Conservation (phyloP, 2,329 filamentous ascomycete genomes). For the Penicillium crustosum region DNA sequence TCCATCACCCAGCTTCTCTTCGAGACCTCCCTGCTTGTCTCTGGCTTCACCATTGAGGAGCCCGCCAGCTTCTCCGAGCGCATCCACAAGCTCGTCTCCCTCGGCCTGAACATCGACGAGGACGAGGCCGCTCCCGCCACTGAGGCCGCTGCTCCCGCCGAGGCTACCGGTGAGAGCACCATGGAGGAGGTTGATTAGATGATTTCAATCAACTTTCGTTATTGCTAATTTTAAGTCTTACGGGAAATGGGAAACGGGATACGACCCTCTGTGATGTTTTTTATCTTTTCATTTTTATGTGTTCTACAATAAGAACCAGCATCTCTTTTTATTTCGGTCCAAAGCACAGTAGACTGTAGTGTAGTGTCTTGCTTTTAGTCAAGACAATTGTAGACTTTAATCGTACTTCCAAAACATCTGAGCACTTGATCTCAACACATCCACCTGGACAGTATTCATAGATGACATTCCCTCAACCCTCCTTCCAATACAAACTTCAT, state of each 20-base stretch:
- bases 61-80: slow-evolving; percentile 96
- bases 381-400: not conserved
- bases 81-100: slow-evolving; percentile 98
- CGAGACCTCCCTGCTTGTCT: slow-evolving; percentile 97
- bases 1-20: slow-evolving; percentile 97
- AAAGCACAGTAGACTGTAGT: not conserved
- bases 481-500: no score
- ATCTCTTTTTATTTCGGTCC: not conserved
- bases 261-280: slow-evolving; percentile 29
- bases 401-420: not conserved
- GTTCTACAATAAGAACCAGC: slow-evolving; percentile 8
- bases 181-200: slow-evolving; percentile 99
- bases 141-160: slow-evolving; percentile 61
- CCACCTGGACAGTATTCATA: no score
- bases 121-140: slow-evolving; percentile 65
- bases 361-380: not conserved
- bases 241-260: slow-evolving; percentile 32
- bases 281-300: slow-evolving; percentile 11
- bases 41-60: slow-evolving; percentile 99
- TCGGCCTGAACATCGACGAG: slow-evolving; percentile 97
- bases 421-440: not conserved
- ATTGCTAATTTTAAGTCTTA: slow-evolving; percentile 26
- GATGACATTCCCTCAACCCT: no score
- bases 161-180: slow-evolving; percentile 77
- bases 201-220: slow-evolving; percentile 11